Evolutionary conservation across 2,329 filamentous ascomycete species (phyloP).

Genomic region (Domatiomyces globalis): DNA sequence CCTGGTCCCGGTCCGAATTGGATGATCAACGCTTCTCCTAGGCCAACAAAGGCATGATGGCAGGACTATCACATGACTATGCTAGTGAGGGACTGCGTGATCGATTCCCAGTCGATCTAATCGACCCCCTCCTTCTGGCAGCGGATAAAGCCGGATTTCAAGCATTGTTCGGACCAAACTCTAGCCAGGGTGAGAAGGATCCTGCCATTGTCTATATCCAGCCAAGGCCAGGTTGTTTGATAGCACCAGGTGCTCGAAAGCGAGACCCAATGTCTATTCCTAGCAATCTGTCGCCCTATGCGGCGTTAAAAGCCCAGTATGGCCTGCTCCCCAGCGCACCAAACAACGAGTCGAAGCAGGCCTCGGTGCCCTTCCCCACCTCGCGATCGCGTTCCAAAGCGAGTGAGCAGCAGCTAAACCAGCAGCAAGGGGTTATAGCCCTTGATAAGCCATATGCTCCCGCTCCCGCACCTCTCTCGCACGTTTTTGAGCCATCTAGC

Average conservation of each 20-base stretch:
- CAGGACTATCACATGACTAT: not conserved
- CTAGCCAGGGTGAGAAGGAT: not conserved
- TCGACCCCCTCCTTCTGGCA: not conserved
- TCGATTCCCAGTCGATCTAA: not conserved
- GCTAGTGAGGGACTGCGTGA: not conserved
- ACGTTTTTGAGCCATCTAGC: not conserved
- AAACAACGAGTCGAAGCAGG: not conserved
- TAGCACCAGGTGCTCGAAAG: not conserved
- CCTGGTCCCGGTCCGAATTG: not conserved
- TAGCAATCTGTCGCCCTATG: not conserved
- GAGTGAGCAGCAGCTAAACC: too few species aligned
- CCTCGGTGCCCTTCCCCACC: not conserved
- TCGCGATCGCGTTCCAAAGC: not conserved
- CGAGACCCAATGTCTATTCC: not conserved
- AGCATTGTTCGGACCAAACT: not conserved
- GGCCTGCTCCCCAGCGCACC: not conserved
- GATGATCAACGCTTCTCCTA: not conserved
- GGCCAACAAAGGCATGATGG: not conserved
- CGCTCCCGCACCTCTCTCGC: too few species aligned
- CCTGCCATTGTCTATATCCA: not conserved
- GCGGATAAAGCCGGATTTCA: not conserved
- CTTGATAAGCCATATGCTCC: too few species aligned
- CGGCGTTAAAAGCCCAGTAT: not conserved
- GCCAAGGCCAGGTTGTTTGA: not conserved
- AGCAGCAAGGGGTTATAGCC: too few species aligned